Base-by-base conservation (phyloP, 2,329 filamentous ascomycete genomes). In the Zarea fungicola region DNA sequence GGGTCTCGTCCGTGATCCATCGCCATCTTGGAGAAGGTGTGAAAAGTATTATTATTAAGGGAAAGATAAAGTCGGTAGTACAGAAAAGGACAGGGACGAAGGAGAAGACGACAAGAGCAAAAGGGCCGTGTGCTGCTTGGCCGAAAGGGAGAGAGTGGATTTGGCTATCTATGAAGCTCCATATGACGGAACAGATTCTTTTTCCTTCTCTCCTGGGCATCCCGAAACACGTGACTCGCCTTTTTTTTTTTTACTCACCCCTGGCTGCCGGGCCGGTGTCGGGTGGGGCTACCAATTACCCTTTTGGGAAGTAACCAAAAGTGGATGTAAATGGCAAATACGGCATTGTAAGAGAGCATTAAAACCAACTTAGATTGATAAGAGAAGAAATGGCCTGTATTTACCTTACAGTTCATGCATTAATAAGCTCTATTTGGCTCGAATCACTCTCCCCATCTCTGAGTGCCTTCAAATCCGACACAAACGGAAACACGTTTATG, bases 1-100 rank as follows among this genome's bases (percentile, higher is more conserved):
- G 93, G 93, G 72, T 97, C 93, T 74, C 93, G 82, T 56, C 88
- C 87, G 78, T 97, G 93, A 83, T 99, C 92, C 87, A 96, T 93
- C 46, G 57, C 55, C 39, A 46, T 51, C 52, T 46, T 34, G 39
- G 43, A 40, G 11, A 11, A 6, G 34, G 11, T 48, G 29, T 31
- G 19, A 19, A 13, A 9, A 16, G n/a, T 28, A 48, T 48, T 41
- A 41, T 34, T 42, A 48, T 48, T 40, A 43, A 16, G 35, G 28
- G 29, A 46, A 29, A 48, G n/a, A n/a, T n/a, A 39, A 18, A 4
- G 44, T 37, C 28, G 48, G 16, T 39, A 37, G 37, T 42, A 34
- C n/a, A n/a, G n/a, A 42, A 42, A 19, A 42, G 29, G 22, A 43
- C 19, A 28, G 25, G 10, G 36, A 23, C 6, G 13, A 37, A 42